phyloP scores from a whole-genome alignment of 257 asterid genomes.

The Ehretia macrophylla region DNA sequence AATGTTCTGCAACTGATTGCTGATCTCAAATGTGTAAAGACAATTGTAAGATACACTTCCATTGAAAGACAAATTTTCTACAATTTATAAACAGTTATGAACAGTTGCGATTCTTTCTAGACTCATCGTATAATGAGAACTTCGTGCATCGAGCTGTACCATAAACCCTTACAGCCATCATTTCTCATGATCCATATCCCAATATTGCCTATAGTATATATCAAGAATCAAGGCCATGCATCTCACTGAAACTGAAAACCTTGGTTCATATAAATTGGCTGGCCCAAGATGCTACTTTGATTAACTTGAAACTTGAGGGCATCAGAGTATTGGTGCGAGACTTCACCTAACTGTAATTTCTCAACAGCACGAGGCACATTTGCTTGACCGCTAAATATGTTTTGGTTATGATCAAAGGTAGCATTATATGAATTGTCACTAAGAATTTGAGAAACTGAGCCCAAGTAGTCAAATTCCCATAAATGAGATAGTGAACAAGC shows the following conservation, averaged over 20 bases:
- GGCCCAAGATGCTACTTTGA: not conserved
- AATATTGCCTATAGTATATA: not conserved
- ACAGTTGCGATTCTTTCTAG: too few relatives aligned
- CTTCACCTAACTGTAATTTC: not conserved
- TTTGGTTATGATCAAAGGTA: not conserved
- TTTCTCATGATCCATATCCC: not conserved
- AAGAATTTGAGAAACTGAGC: conserved; percentile 49
- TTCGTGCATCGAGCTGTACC: too few relatives aligned
- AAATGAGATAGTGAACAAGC: conserved; percentile 48
- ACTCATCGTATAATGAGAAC: too few relatives aligned
- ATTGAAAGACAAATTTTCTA: too few relatives aligned
- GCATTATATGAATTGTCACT: conserved; percentile 16
- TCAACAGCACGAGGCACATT: not conserved
- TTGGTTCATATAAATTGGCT: not conserved
- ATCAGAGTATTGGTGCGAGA: not conserved
- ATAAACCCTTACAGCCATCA: too few relatives aligned
- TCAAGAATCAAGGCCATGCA: not conserved
- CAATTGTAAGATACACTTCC: not conserved
- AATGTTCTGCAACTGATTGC: not conserved
- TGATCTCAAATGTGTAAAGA: not conserved
- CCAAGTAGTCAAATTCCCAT: conserved; percentile 63
- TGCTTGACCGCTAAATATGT: not conserved
- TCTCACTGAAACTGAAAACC: not conserved
- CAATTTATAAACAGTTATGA: too few relatives aligned
- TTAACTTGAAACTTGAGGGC: not conserved